Conservation (phyloP, 208 protist genomes). For the Wallacemonas sp. region DNA sequence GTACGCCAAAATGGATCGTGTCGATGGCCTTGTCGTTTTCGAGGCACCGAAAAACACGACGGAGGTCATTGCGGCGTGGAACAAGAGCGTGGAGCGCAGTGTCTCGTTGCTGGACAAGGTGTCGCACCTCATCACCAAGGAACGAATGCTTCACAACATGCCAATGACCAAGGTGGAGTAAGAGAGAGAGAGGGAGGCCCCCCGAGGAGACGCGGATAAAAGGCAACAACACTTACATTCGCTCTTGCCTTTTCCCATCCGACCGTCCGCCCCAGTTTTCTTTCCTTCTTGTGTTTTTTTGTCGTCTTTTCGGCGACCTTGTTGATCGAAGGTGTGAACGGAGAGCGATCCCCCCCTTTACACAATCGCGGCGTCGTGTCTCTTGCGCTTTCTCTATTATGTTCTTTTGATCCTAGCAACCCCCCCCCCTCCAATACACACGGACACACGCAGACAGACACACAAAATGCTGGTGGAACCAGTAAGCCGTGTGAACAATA, state of each 20-base stretch:
- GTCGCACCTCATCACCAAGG: constrained; percentile 94
- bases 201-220: no score
- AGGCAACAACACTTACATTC: no score
- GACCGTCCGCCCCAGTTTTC: no score
- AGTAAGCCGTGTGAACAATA: no score
- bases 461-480: neutral
- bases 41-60: constrained; percentile 84
- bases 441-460: neutral
- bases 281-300: constrained; percentile 9
- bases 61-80: constrained; percentile 91
- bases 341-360: neutral
- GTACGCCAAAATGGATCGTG: constrained; percentile 94
- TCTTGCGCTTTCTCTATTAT: constrained; percentile 6
- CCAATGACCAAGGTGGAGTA: constrained; percentile 28
- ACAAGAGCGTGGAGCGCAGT: constrained; percentile 81
- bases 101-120: constrained; percentile 92
- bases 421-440: no score
- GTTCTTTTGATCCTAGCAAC: constrained; percentile 9
- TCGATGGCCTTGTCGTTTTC: constrained; percentile 92
- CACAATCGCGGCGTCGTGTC: neutral
- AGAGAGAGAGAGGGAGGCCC: constrained; percentile 3
- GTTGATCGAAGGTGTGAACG: neutral
- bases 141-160: constrained; percentile 91
- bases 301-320: neutral
- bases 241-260: no score